phyloP scores from a whole-genome alignment of 306 rosid genomes.

The Rosa persica region DNA sequence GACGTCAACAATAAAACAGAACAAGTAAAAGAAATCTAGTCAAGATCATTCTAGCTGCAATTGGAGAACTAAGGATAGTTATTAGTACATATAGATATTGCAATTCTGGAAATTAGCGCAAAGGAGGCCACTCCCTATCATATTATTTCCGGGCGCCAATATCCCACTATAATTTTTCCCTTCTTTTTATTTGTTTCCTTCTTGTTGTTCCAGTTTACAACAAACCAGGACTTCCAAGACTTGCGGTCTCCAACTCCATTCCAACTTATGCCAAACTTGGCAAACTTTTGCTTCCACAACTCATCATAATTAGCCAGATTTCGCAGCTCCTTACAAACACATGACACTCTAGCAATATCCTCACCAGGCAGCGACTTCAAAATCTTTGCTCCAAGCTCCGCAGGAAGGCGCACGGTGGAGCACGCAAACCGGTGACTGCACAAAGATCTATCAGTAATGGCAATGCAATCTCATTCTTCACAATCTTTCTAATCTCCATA shows the following conservation, averaged over 20 bases:
- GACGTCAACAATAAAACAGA: too few species aligned
- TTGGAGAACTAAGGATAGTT: neutral
- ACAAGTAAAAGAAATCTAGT: neutral
- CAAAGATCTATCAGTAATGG: constrained; percentile 78
- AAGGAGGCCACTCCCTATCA: neutral
- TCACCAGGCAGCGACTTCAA: constrained; percentile 57
- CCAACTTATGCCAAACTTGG: constrained; percentile 30
- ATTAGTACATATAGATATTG: neutral
- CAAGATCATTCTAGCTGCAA: neutral
- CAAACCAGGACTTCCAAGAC: constrained; percentile 43
- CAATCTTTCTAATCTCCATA: constrained; percentile 54
- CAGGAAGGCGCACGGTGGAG: constrained; percentile 71
- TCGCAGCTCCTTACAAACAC: constrained; percentile 51
- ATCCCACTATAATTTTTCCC: neutral
- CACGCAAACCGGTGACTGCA: constrained; percentile 48
- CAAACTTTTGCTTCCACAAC: constrained; percentile 63
- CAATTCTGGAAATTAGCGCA: neutral
- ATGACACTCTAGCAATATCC: constrained; percentile 53
- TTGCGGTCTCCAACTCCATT: too few species aligned
- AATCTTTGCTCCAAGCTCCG: constrained; percentile 61
- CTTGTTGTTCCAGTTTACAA: neutral
- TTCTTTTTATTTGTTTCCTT: constrained; percentile 1
- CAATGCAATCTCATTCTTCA: constrained; percentile 65
- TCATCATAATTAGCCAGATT: constrained; percentile 42
- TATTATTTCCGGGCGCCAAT: neutral